Base-by-base conservation (phyloP, 768 basidiomycete species). In the Paxillus involutus region DNA sequence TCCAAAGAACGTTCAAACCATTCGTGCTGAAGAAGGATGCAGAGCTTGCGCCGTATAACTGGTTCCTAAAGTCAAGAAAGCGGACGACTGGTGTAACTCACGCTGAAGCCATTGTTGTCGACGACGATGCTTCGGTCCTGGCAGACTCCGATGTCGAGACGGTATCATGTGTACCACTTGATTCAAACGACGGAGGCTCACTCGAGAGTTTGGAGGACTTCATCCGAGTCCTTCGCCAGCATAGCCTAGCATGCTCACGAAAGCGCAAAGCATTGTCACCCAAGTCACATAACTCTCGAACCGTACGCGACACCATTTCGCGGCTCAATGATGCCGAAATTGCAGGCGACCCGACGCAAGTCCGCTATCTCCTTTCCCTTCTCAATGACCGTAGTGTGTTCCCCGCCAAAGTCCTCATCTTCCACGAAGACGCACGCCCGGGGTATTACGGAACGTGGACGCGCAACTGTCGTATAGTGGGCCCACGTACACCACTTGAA, bases 391-490 rank as follows among this genome's bases (percentile, higher is more conserved):
- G 88, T 12, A 70, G 67, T 6, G 63, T 75, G 24, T 75, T 93
- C 44, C 88, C 88, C 0, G 82, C 85, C 47, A 98, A 97, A 71
- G 83, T 86, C 3, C 75, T 98, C 39, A 85, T 91, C 54, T 98
- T 97, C 70, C 72, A 77, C 14, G 87, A 88, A 53, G 93, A 98
- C 67, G 78, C 81, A 0, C 84, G 97, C 45, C 96, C 97, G 12
- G 94, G 94, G 1, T 98, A 96, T 71, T 88, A 85, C 62, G 96
- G 95, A 19, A 98, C 97, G 6, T 98, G 91, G 88, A 94, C 94
- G 8, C 86, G 88, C 50, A 83, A 77, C 55, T 95, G 94, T 13
- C 77, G 77, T 16, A 71, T 83, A 33, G 84, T 98, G 55, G 88
- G 93, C 1, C 87, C 94, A 2, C 84, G 97, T 14, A 82, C 80